Conservation (phyloP, 2,329 filamentous ascomycete genomes). For the Epichloe scottii region DNA sequence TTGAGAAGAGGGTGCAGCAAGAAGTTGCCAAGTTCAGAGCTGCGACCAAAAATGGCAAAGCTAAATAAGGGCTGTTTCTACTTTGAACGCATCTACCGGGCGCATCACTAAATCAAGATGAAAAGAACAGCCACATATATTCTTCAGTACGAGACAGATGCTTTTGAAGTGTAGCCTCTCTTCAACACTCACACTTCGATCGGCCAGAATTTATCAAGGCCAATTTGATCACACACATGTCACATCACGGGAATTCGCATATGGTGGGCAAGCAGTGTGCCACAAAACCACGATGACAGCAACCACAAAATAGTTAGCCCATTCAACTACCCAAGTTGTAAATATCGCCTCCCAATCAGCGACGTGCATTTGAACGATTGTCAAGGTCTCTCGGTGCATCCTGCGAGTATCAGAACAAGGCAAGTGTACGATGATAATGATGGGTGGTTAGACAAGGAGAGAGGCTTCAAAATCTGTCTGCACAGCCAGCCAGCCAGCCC, state of each 20-base stretch:
- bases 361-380: not conserved
- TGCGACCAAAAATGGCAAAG: conserved; percentile 41
- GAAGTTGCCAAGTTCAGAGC: conserved; percentile 66
- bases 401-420: not conserved
- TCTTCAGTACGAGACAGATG: not conserved
- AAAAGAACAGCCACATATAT: not conserved
- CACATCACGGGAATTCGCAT: too few species aligned
- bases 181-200: not conserved
- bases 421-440: not conserved
- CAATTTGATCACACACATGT: not conserved
- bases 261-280: not conserved
- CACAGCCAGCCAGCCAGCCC: not conserved
- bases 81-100: not conserved
- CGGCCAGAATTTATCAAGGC: not conserved
- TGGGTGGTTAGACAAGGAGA: not conserved
- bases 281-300: not conserved
- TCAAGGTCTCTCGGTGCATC: not conserved
- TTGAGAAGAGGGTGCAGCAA: conserved; percentile 61
- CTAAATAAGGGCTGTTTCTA: conserved; percentile 24
- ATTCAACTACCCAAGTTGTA: not conserved
- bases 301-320: not conserved
- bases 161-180: not conserved
- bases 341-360: not conserved
- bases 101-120: not conserved
- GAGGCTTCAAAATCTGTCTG: not conserved